A percentile compares a stretch with the other conserved stretches of the same genome.
These are phyloP conservation scores for Acer saccharum DNA, from an alignment of 345 rosid genomes.

Conservation along the genomic window DNA sequence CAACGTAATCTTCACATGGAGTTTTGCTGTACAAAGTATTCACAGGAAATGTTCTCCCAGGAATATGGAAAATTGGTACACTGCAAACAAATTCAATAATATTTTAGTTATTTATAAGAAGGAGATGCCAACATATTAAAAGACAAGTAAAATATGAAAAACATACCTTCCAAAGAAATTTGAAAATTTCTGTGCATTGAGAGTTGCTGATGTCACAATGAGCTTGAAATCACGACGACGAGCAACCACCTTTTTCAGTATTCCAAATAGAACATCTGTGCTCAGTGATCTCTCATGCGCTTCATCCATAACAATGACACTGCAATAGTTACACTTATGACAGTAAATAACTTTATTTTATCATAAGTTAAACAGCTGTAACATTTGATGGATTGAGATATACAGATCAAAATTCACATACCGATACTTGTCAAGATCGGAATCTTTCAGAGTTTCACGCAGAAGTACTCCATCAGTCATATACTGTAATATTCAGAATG, in stretches of 20 bases:
- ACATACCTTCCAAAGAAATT: slow-evolving; percentile 87
- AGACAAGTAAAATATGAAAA: slow-evolving; percentile 8
- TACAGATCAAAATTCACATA: slow-evolving; percentile 32
- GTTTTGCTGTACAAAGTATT: slow-evolving; percentile 74
- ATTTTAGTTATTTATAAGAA: neutral
- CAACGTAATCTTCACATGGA: slow-evolving; percentile 98
- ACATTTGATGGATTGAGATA: slow-evolving; percentile 12
- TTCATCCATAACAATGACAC: slow-evolving; percentile 97
- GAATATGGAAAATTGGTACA: slow-evolving; percentile 89
- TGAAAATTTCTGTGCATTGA: slow-evolving; percentile 96
- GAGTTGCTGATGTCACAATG: slow-evolving; percentile 98
- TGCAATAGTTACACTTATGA: slow-evolving; percentile 34
- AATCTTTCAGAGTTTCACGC: slow-evolving; percentile 95
- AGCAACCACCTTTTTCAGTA: slow-evolving; percentile 92
- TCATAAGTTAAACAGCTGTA: neutral
- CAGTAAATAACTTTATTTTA: slow-evolving; percentile 14
- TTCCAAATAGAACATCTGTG: slow-evolving; percentile 96
- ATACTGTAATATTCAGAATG: slow-evolving; percentile 57
- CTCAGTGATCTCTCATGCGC: slow-evolving; percentile 96
- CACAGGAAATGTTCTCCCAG: slow-evolving; percentile 97
- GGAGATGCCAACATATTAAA: slow-evolving; percentile 3
- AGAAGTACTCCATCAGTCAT: slow-evolving; percentile 98
- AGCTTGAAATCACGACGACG: slow-evolving; percentile 96
- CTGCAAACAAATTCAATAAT: slow-evolving; percentile 46
- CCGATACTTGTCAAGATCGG: slow-evolving; percentile 97